Evolutionary conservation across 2,329 filamentous ascomycete species (phyloP), one percentile per base, ranked within the genome.

Genomic region (Sarocladiaceae sp.): DNA sequence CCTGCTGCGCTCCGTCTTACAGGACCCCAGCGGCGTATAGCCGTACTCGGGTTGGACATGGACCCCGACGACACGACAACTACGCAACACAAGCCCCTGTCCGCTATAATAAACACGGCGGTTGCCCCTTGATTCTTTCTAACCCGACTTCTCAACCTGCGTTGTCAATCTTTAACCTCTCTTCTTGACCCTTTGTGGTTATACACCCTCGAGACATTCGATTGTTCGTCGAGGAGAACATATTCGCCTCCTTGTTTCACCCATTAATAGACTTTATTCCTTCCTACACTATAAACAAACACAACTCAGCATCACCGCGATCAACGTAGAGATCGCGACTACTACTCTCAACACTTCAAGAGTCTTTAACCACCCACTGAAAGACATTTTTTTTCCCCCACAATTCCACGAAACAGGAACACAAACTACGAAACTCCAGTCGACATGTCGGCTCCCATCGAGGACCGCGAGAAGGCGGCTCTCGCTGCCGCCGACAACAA

Each of bases 21-120:
- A n/a, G n/a, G n/a, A n/a, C n/a, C n/a, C n/a, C n/a, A n/a, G n/a
- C n/a, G n/a, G n/a, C n/a, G n/a, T n/a, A n/a, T n/a, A n/a, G n/a
- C n/a, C n/a, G n/a, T 41, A 18, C 37, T 41, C 37, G 37, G 37
- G 24, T 15, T 29, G 23, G 15, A 41, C n/a, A 23, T 15, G 29
- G 23, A 29, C 37, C 37, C 37, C 37, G 37, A 41, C 34, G n/a
- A 24, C 34, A 39, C 34, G 34, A 39, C 6, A 24, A 41, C 34
- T 9, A 24, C 34, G 26, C 34, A 21, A 39, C 6, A n/a, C 10
- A 26, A 39, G 11, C 34, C 34, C 19, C 6, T 11, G n/a, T 39
- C 7, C 33, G n/a, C 18, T 15, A 4, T 35, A 15, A 4, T 35
- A 6, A 35, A 19, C 18, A 7, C 9, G 13, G 7, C 18, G n/a